Base-by-base conservation (phyloP, 805 yeast genomes). In the Candida boleticola region DNA sequence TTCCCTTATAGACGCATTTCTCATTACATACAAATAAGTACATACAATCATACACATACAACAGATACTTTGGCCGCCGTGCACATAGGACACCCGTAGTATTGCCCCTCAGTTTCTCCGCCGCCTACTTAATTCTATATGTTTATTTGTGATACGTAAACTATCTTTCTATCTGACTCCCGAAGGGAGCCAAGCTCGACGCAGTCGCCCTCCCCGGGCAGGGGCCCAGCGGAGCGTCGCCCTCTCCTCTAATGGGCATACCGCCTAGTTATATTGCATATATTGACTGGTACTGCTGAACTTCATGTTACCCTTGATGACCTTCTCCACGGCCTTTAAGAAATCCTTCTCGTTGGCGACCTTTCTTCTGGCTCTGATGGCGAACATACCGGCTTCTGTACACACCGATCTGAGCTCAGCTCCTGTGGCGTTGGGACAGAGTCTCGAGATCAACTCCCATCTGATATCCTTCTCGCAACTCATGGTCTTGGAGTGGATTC, bases 311-410 rank as follows among this genome's bases (percentile, higher is more conserved):
- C 99, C 98, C 77, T 92, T 93, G 60, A 93, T 93, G 46, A 93
- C 99, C 75, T 93, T 93, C 57, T 93, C 99, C 36, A 93, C 99
- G 26, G 99, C 96, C 54, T 92, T 89, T 57, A 93, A 73, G 76
- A 93, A 93, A 66, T 93, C 99, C 75, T 93, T 93, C 64, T 93
- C 99, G 21, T 95, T 85, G 29, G 99, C 98, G 33, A 93, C 97
- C 73, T 93, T 93, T 72, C 99, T 80, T 68, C 99, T 82, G 16
- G 98, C 97, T 57, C 99, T 82, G 42, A 93, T 93, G 35, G 99
- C 99, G 74, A 90, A 93, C 99, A 93, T 93, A 57, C 99, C 99
- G 3, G 99, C 99, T 66, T 93, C 99, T 1, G 99, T 93, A 66
- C 99, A 93, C 14, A 93, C 99, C 5, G 98, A 92, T 62, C 99